These are phyloP conservation scores for Neurospora tetraspora DNA, from an alignment of 495 filamentous ascomycete genomes.

Conservation along the genomic window DNA sequence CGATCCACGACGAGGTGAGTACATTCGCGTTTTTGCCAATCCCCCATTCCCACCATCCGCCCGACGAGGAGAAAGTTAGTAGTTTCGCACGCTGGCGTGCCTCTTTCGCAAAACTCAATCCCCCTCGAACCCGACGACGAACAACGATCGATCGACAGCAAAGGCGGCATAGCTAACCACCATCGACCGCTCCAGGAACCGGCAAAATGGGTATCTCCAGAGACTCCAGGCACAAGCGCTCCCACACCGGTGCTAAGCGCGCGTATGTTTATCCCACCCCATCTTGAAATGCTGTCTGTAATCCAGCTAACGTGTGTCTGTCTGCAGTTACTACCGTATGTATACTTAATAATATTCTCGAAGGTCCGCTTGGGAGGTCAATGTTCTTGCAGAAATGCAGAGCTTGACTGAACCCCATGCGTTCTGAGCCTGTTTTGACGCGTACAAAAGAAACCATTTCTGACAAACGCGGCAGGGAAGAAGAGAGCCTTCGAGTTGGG, in stretches of 20 bases:
- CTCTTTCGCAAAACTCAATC: background rate
- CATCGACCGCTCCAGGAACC: constrained; percentile 20
- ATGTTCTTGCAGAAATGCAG: constrained; percentile 4
- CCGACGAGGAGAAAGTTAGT: background rate
- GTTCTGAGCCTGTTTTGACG: constrained; percentile 51
- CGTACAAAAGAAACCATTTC: constrained; percentile 17
- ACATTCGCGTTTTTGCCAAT: background rate
- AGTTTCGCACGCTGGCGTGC: background rate
- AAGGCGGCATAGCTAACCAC: constrained; percentile 8
- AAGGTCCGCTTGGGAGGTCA: constrained; percentile 42
- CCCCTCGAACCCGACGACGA: background rate
- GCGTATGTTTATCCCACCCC: constrained; percentile 29
- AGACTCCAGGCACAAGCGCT: constrained; percentile 98
- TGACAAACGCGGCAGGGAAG: constrained; percentile 44
- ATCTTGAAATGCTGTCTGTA: background rate
- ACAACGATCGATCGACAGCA: background rate
- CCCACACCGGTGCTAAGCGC: constrained; percentile 93
- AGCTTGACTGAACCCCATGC: constrained; percentile 28
- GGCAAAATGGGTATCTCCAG: constrained; percentile 95
- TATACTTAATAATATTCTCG: constrained; percentile 26
- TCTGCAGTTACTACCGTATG: constrained; percentile 27
- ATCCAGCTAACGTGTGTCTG: constrained; percentile 12
- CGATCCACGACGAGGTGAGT: constrained; percentile 17
- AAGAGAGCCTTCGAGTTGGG: constrained; percentile 98
- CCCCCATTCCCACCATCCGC: background rate